A percentile compares a stretch with the other conserved stretches of the same genome.
These are phyloP conservation scores for Aphanomyces astaci DNA, from an alignment of 352 stramenopile species.

Conservation along the genomic window DNA sequence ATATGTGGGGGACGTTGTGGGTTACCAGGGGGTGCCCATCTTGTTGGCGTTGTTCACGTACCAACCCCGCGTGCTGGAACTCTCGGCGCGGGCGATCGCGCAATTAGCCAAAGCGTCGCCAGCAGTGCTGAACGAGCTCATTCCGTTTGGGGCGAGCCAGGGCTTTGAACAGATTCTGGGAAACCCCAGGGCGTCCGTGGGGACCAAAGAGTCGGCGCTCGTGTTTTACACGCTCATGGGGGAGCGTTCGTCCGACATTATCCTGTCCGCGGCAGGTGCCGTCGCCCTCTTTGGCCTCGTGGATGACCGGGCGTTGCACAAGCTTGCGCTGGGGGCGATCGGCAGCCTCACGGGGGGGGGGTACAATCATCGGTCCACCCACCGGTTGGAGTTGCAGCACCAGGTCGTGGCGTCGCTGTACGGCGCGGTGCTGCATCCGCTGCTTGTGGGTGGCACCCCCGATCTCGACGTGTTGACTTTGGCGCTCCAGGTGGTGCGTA, in stretches of 20 bases:
- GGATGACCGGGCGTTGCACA: not conserved
- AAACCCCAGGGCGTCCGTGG: not conserved
- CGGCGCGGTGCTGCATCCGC: not conserved
- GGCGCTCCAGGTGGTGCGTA: not conserved
- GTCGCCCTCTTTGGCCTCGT: constrained; percentile 5
- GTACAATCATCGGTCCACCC: not conserved
- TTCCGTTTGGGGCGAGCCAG: constrained; percentile 13
- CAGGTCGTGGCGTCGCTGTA: not conserved
- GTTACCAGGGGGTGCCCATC: not conserved
- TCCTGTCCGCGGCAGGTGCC: not conserved
- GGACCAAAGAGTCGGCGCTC: constrained; percentile 4
- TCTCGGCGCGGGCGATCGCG: not conserved
- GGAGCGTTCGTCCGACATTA: not conserved
- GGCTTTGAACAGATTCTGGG: not conserved
- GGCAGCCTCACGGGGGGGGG: not conserved
- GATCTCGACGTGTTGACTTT: not conserved
- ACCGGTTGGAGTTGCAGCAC: not conserved
- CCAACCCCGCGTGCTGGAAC: not conserved
- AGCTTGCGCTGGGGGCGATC: not conserved
- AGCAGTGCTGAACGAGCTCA: constrained; percentile 3
- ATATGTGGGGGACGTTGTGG: not conserved
- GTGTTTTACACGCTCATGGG: constrained; percentile 11
- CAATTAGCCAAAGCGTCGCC: not conserved
- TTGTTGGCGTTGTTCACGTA: constrained; percentile 7
- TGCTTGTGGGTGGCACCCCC: not conserved